Conservation (phyloP, 257 asterid genomes). For the Phtheirospermum japonicum region DNA sequence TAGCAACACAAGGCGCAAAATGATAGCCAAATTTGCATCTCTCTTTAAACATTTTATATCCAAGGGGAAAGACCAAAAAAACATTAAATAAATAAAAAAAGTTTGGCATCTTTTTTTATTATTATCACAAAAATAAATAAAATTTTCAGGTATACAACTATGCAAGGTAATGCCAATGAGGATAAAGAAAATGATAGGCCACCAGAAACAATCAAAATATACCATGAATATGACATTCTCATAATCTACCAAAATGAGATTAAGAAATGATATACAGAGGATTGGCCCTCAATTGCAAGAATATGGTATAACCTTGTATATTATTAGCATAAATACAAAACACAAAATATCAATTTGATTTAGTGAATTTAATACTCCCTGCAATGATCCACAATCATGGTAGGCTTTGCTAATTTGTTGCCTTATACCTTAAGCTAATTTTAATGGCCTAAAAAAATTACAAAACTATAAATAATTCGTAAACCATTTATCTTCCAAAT, state of each 20-base stretch:
- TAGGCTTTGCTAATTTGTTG: background rate
- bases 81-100: slow-evolving; percentile 2
- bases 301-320: slow-evolving; percentile 15
- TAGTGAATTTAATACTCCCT: slow-evolving; percentile 7
- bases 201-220: slow-evolving; percentile 7
- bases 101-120: background rate
- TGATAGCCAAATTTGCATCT: no score
- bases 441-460: background rate
- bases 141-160: slow-evolving; percentile 35
- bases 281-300: slow-evolving; percentile 14
- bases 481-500: background rate
- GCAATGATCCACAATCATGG: slow-evolving; percentile 5
- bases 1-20: no score
- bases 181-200: slow-evolving; percentile 50
- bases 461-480: background rate
- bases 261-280: slow-evolving; percentile 5
- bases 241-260: slow-evolving; percentile 34
- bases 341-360: background rate
- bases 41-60: no score
- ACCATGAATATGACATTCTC: slow-evolving; percentile 36
- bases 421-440: background rate
- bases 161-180: slow-evolving; percentile 25
- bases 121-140: slow-evolving; percentile 10
- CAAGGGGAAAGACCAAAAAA: no score
- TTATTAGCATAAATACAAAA: slow-evolving; percentile 1